These are phyloP conservation scores for Yarrowia keelungensis DNA, from an alignment of 805 yeast species.

Conservation along the genomic window DNA sequence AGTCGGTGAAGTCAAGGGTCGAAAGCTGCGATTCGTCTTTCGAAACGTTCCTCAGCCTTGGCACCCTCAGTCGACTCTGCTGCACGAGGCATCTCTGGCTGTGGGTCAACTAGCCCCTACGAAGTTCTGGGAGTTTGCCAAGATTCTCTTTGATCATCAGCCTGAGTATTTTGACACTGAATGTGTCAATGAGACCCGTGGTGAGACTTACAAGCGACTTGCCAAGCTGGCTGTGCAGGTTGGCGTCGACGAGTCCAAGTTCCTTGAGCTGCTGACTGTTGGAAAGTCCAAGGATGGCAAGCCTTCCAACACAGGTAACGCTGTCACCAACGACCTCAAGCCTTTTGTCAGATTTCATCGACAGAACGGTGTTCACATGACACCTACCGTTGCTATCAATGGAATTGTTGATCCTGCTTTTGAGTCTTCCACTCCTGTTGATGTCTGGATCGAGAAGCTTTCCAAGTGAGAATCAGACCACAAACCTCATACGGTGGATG, in stretches of 20 bases:
- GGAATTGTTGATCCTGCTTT: slow-evolving; percentile 67
- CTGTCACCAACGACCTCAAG: slow-evolving; percentile 67
- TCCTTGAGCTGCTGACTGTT: slow-evolving; percentile 51
- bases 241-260: slow-evolving; percentile 52
- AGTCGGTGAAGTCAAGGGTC: slow-evolving; percentile 56
- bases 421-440: slow-evolving; percentile 66
- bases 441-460: slow-evolving; percentile 52
- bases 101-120: slow-evolving; percentile 63
- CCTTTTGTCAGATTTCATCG: slow-evolving; percentile 75
- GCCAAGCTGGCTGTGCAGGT: slow-evolving; percentile 55
- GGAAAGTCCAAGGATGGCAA: slow-evolving; percentile 47
- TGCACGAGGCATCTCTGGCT: slow-evolving; percentile 75
- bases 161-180: slow-evolving; percentile 67
- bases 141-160: slow-evolving; percentile 62
- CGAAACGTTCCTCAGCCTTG: slow-evolving; percentile 87
- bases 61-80: slow-evolving; percentile 76
- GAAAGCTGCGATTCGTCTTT: slow-evolving; percentile 65
- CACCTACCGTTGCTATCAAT: slow-evolving; percentile 77
- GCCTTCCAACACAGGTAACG: slow-evolving; percentile 64
- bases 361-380: slow-evolving; percentile 81
- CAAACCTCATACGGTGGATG: background rate
- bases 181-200: slow-evolving; percentile 60
- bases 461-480: slow-evolving; percentile 12
- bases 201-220: slow-evolving; percentile 61
- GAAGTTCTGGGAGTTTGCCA: slow-evolving; percentile 64